Evolutionary conservation across 2,329 filamentous ascomycete species (phyloP).

Genomic region (Alternaria burnsii): DNA sequence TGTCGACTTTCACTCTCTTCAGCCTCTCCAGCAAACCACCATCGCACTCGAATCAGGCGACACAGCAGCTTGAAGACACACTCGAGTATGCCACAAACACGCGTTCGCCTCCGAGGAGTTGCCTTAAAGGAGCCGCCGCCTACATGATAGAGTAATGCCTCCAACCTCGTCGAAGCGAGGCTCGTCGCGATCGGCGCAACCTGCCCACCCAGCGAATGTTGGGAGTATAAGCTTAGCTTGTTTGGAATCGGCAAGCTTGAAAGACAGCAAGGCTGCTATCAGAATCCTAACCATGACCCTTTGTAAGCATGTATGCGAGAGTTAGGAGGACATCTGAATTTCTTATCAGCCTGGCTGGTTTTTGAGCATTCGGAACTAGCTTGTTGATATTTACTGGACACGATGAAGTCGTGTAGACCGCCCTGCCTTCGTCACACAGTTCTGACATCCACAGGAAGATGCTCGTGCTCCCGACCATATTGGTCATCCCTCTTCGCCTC

Average conservation of each 20-base stretch:
- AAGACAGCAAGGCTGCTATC: not conserved
- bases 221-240: not conserved
- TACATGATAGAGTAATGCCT: not conserved
- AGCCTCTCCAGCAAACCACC: not conserved
- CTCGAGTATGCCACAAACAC: not conserved
- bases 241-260: not conserved
- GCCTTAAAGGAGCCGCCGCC: not conserved
- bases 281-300: not conserved
- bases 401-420: not conserved
- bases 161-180: not conserved
- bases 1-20: not conserved
- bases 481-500: not conserved
- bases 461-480: not conserved
- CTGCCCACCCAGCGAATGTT: not conserved
- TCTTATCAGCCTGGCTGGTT: not conserved
- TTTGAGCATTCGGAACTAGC: not conserved
- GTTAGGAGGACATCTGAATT: not conserved
- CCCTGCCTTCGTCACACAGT: not conserved
- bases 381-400: not conserved
- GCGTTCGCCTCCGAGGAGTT: not conserved
- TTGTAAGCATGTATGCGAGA: not conserved
- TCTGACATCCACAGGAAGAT: not conserved
- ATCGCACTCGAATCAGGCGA: not conserved
- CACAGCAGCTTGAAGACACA: not conserved
- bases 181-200: not conserved